These are phyloP conservation scores for Macrolepiota albuminosa DNA, from an alignment of 768 basidiomycete genomes.

Conservation along the genomic window DNA sequence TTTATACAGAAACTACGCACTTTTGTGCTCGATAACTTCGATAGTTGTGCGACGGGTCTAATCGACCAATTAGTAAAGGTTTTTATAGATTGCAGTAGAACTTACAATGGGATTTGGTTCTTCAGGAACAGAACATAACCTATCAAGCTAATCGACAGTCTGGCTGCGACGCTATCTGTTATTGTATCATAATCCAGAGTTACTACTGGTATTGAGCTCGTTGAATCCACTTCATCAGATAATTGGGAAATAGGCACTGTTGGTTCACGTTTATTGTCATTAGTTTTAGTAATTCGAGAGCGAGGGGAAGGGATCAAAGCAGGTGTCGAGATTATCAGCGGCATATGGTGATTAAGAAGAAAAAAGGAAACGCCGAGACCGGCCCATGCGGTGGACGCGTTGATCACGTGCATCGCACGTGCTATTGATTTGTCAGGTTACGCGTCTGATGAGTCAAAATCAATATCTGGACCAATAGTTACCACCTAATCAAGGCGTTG, in stretches of 20 bases:
- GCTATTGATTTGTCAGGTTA: neutral
- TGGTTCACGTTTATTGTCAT: neutral
- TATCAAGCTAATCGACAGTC: constrained; percentile 56
- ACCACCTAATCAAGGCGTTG: neutral
- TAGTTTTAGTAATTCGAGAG: neutral
- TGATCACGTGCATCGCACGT: constrained; percentile 4
- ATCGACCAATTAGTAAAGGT: neutral
- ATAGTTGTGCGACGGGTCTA: constrained; percentile 66
- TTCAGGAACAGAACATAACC: constrained; percentile 75
- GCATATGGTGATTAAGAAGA: neutral
- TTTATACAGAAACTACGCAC: constrained; percentile 22
- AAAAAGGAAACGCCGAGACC: neutral
- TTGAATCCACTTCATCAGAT: neutral
- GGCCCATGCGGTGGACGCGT: constrained; percentile 1
- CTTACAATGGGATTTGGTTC: constrained; percentile 58
- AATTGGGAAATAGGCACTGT: neutral
- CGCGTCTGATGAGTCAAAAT: neutral
- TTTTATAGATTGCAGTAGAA: constrained; percentile 40
- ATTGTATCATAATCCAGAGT: constrained; percentile 48
- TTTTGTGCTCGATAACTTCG: constrained; percentile 45
- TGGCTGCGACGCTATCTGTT: constrained; percentile 56
- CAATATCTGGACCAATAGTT: too few relatives aligned
- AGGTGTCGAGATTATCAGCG: neutral
- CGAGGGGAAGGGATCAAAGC: neutral
- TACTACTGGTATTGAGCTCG: constrained; percentile 28